Evolutionary conservation across 208 protist genomes (phyloP).

Genomic region (Porcisia deanei): DNA sequence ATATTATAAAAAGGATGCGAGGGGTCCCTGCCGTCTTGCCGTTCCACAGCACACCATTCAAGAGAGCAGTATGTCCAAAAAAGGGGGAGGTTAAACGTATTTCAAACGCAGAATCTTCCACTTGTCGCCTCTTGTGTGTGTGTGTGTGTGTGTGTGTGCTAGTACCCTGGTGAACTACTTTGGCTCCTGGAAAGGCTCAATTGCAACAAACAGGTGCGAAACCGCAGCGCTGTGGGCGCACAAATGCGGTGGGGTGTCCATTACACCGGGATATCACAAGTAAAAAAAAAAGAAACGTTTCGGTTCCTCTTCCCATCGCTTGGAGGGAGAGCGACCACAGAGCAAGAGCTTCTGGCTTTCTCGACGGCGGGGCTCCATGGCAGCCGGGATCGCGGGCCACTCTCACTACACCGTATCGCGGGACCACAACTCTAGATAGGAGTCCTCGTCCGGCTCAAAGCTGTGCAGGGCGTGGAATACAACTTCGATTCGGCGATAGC

Average conservation of each 20-base stretch:
- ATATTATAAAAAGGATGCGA: too few species aligned
- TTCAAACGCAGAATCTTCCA: too few species aligned
- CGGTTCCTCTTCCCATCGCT: too few species aligned
- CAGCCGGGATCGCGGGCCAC: neutral
- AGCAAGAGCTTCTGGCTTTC: neutral
- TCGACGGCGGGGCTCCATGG: neutral
- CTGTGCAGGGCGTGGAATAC: constrained; percentile 48
- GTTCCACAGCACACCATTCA: neutral
- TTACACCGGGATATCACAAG: too few species aligned
- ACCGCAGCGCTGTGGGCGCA: too few species aligned
- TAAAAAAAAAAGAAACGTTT: too few species aligned
- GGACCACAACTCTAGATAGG: constrained; percentile 67
- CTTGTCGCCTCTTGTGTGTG: too few species aligned
- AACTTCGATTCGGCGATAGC: constrained; percentile 36
- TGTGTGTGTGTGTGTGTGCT: too few species aligned
- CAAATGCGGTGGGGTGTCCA: too few species aligned
- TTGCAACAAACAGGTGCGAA: too few species aligned
- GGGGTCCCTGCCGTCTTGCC: neutral
- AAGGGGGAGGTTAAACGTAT: neutral
- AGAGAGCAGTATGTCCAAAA: neutral
- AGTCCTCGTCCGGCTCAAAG: constrained; percentile 47
- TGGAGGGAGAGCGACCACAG: neutral
- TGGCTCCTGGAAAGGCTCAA: too few species aligned
- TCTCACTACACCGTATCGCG: neutral
- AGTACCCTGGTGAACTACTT: too few species aligned